A percentile compares a stretch with the other conserved stretches of the same genome.
These are phyloP conservation scores for Eimeria necatrix DNA, from an alignment of 169 alveolate genomes.

Conservation along the genomic window DNA sequence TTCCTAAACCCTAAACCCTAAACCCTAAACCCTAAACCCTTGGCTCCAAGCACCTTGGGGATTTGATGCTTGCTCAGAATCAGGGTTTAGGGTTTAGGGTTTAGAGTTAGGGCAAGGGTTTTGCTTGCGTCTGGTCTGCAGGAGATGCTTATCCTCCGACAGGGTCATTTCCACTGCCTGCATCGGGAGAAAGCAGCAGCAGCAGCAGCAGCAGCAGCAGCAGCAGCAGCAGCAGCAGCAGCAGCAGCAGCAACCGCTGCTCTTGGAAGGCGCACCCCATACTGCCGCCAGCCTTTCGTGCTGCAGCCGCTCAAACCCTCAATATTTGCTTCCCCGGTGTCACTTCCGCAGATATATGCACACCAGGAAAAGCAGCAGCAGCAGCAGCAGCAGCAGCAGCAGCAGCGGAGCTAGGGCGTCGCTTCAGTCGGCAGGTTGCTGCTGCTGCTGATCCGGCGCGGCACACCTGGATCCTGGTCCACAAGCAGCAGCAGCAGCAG, in stretches of 20 bases:
- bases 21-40: background rate
- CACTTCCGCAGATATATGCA: background rate
- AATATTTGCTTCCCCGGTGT: constrained; percentile 42
- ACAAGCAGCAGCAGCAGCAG: background rate
- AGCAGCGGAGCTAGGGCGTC: background rate
- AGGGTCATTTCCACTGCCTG: background rate
- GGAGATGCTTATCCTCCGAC: constrained; percentile 42
- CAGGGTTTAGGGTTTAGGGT: background rate
- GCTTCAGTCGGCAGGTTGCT: background rate
- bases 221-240: constrained; percentile 39
- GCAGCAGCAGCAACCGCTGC: constrained; percentile 1
- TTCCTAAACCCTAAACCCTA: background rate
- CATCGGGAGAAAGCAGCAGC: constrained; percentile 15
- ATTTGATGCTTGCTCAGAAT: background rate
- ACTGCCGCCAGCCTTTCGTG: constrained; percentile 43
- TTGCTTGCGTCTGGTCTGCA: background rate
- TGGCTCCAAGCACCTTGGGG: background rate
- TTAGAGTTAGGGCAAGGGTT: background rate
- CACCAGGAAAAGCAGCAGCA: constrained; percentile 25
- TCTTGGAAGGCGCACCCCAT: background rate
- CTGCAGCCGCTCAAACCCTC: constrained; percentile 27
- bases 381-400: background rate
- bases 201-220: constrained; percentile 16
- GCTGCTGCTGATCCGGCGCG: constrained; percentile 33
- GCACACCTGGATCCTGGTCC: constrained; percentile 22